Percentiles rank a stretch among this genome's conserved stretches.
These are phyloP conservation scores for Boletus insuetus DNA, from an alignment of 768 basidiomycete genomes.

Conservation along the genomic window DNA sequence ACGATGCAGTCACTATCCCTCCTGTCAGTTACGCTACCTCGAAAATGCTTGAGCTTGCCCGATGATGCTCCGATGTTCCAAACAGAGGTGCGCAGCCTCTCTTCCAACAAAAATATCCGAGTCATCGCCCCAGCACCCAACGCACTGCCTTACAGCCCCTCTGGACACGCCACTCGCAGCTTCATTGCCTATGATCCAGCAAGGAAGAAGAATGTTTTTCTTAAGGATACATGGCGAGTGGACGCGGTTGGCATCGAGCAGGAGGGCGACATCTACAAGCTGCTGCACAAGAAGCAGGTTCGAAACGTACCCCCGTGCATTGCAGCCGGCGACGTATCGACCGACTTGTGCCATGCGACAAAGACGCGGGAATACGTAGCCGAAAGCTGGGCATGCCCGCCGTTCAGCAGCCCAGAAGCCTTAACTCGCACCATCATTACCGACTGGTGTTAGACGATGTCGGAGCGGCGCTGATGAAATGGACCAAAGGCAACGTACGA, in stretches of 20 bases:
- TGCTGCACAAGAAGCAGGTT: not conserved
- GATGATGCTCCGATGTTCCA: not conserved
- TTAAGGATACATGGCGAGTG: not conserved
- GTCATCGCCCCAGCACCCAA: not conserved
- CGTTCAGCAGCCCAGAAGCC: too few species aligned
- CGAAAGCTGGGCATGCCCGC: too few species aligned
- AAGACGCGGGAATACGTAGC: too few species aligned
- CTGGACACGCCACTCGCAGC: not conserved
- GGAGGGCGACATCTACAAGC: not conserved
- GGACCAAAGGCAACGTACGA: too few species aligned
- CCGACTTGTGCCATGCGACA: too few species aligned
- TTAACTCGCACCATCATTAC: too few species aligned
- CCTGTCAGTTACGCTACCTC: too few species aligned
- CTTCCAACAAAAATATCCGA: not conserved
- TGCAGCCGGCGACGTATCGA: not conserved
- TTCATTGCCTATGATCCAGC: not conserved
- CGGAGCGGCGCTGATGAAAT: too few species aligned
- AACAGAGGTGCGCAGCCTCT: not conserved
- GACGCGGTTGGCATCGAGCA: not conserved
- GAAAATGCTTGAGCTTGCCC: too few species aligned
- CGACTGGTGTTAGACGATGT: too few species aligned
- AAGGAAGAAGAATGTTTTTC: not conserved
- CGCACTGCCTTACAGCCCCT: not conserved
- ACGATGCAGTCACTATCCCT: too few species aligned
- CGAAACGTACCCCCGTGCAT: not conserved